Conservation (phyloP, 2,329 filamentous ascomycete species). For the Colletotrichum sp. region DNA sequence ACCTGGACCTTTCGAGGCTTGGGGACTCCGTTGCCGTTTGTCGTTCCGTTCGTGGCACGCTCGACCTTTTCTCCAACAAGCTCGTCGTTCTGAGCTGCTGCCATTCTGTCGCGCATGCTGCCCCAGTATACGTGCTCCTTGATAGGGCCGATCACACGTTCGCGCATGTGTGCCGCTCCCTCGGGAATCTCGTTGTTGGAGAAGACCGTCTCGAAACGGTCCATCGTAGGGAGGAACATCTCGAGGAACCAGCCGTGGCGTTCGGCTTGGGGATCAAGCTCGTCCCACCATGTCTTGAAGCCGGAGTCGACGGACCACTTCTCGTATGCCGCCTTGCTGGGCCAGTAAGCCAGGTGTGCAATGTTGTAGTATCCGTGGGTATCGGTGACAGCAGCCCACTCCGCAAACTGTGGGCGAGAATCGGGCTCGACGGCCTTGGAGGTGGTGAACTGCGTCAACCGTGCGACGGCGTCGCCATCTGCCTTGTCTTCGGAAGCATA, state of each 20-base stretch:
- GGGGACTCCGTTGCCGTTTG: background rate
- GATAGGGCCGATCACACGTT: slow-evolving; percentile 38
- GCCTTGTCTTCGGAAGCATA: background rate
- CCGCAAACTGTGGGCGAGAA: background rate
- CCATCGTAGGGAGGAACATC: slow-evolving; percentile 43
- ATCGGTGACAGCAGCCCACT: slow-evolving; percentile 22
- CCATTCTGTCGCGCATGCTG: slow-evolving; percentile 48
- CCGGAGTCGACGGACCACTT: slow-evolving; percentile 37
- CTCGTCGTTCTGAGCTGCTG: slow-evolving; percentile 39
- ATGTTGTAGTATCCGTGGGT: slow-evolving; percentile 20
- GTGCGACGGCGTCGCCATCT: slow-evolving; percentile 1
- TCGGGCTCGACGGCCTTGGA: background rate
- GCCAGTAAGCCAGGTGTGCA: slow-evolving; percentile 43
- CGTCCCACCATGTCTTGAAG: slow-evolving; percentile 43
- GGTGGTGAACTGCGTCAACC: slow-evolving; percentile 11
- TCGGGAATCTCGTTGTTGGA: slow-evolving; percentile 39
- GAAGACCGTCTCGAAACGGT: slow-evolving; percentile 49
- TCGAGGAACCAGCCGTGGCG: slow-evolving; percentile 47
- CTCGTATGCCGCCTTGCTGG: slow-evolving; percentile 29
- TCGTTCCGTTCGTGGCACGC: background rate
- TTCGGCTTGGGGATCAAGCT: slow-evolving; percentile 25
- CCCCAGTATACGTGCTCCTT: slow-evolving; percentile 52
- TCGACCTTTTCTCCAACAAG: slow-evolving; percentile 30
- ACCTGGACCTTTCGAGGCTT: slow-evolving; percentile 25
- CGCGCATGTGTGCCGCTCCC: slow-evolving; percentile 45